Evolutionary conservation across 1,284 basidiomycete genomes (phyloP), one percentile per base, ranked within the genome.

Genomic region (Boletus sp.): DNA sequence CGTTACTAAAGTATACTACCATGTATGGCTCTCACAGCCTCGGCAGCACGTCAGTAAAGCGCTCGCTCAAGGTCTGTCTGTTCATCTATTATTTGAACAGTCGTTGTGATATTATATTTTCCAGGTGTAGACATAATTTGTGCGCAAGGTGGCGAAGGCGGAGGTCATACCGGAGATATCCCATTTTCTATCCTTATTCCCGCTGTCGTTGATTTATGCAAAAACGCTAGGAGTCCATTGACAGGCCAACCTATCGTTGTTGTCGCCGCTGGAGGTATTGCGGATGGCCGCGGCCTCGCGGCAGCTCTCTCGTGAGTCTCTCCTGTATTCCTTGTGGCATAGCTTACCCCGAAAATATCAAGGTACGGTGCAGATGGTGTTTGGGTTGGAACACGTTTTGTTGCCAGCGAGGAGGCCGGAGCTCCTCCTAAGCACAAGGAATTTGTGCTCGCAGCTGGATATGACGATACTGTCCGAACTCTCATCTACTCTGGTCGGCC

Each of bases 341-440:
- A n/a, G 36, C 37, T 49, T 12, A 45, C 51, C 48, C 12, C 46
- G 10, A 29, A 20, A 22, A 35, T 27, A 16, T 40, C 46, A 55
- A 81, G 79, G 33, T 84, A 84, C 51, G 91, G 91, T 44, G 90
- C 90, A 2, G 72, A 83, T 2, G 91, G 82, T 42, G 87, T 93
- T 9, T 93, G 91, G 91, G 88, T 93, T 46, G 92, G 92, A 30
- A 94, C 92, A 2, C 81, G 92, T 23, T 96, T 95, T 64, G 91
- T 95, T 39, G 91, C 91, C 8, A 82, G 81, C 54, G 78, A 73
- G 34, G 90, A 94, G 67, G 88, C 91, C 2, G 84, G 82, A 22
- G 91, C 91, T 1, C 84, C 90, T 12, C 80, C 81, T 53, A 81
- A 72, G 56, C 91, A 94, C 72, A 93, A 94, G 67, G 79, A 93